phyloP scores from a whole-genome alignment of 306 rosid genomes.

The Datisca glomerata region DNA sequence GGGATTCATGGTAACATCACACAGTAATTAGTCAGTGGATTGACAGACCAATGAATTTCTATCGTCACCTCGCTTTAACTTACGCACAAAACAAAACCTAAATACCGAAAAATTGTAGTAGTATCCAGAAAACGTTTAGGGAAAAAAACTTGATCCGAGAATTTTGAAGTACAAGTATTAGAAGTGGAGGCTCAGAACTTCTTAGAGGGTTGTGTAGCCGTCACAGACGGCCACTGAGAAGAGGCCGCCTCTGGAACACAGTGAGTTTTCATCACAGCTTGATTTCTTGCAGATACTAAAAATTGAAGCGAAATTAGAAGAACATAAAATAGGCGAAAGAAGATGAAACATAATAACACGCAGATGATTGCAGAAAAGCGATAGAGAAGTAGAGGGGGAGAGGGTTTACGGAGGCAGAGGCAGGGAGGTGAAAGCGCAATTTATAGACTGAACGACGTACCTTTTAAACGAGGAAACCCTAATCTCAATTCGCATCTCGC shows the following conservation, averaged over 20 bases:
- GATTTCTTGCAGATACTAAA: too few relatives aligned
- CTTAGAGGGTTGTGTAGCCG: constrained; percentile 87
- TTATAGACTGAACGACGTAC: too few relatives aligned
- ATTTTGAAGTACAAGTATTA: rapidly evolving
- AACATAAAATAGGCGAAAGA: too few relatives aligned
- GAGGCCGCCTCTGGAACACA: constrained; percentile 45
- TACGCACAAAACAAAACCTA: not conserved
- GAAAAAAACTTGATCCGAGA: not conserved
- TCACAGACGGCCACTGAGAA: constrained; percentile 33
- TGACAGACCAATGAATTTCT: constrained; percentile 64
- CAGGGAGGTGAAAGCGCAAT: too few relatives aligned
- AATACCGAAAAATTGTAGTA: not conserved
- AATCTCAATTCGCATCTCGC: too few relatives aligned
- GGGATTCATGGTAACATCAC: constrained; percentile 74
- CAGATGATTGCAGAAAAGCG: too few relatives aligned
- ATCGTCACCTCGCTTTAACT: constrained; percentile 47
- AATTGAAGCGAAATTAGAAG: too few relatives aligned
- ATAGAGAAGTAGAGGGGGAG: too few relatives aligned
- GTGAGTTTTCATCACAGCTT: constrained; percentile 46
- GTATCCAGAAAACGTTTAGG: not conserved
- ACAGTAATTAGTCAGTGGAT: constrained; percentile 47
- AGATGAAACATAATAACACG: too few relatives aligned
- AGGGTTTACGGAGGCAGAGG: too few relatives aligned
- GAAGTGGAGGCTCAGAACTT: constrained; percentile 72
- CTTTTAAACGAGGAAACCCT: too few relatives aligned